These are phyloP conservation scores for Paspalum notatum DNA, from an alignment of 176 grass and related monocot species.

Conservation along the genomic window DNA sequence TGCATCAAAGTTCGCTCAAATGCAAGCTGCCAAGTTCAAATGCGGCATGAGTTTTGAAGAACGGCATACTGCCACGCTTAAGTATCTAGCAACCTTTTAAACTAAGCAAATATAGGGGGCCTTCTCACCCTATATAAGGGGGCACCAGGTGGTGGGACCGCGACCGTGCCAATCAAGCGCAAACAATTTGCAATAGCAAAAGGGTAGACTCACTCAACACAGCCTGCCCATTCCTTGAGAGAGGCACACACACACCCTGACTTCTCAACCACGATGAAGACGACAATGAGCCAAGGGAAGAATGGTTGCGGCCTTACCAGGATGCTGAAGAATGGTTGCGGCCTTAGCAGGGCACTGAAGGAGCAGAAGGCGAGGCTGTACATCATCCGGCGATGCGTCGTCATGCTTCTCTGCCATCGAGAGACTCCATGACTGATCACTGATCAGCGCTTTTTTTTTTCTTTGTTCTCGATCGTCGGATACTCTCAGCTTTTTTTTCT, in stretches of 20 bases:
- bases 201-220: background rate
- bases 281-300: constrained; percentile 17
- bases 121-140: constrained; percentile 36
- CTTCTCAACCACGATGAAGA: constrained; percentile 26
- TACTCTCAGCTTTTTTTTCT: background rate
- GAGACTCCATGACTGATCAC: constrained; percentile 15
- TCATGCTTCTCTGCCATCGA: constrained; percentile 45
- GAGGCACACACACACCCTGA: background rate
- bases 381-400: constrained; percentile 51
- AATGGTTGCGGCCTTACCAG: constrained; percentile 24
- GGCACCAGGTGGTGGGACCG: background rate
- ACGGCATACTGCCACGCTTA: background rate
- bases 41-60: constrained; percentile 30
- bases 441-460: background rate
- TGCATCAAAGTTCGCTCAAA: constrained; percentile 24
- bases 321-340: constrained; percentile 32
- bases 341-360: constrained; percentile 40
- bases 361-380: constrained; percentile 57
- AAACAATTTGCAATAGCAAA: background rate
- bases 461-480: background rate
- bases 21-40: constrained; percentile 1
- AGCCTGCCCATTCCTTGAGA: background rate
- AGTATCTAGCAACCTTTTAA: constrained; percentile 15
- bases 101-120: background rate
- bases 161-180: background rate